Evolutionary conservation across 306 rosid species (phyloP).

Genomic region (Dryas alaskensis): DNA sequence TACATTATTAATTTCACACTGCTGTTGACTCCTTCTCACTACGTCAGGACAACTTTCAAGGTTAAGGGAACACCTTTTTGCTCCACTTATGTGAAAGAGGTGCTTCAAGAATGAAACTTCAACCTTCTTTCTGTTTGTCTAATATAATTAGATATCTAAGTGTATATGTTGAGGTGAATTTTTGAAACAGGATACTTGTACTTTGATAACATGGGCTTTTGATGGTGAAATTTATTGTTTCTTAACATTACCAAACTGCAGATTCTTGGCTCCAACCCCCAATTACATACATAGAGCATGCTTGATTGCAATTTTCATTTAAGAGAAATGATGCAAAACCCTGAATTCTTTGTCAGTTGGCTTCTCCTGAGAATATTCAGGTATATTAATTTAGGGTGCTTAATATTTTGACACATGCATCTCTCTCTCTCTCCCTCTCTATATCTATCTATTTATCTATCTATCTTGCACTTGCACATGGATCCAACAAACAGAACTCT

Average conservation of each 20-base stretch:
- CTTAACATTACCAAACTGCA: conserved; percentile 31
- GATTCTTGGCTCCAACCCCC: conserved; percentile 62
- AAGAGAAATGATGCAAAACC: conserved; percentile 83
- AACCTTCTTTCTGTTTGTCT: no score
- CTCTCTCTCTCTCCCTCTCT: neutral
- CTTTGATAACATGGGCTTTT: neutral
- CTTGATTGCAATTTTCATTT: conserved; percentile 66
- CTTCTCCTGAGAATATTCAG: conserved; percentile 89
- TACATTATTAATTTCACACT: no score
- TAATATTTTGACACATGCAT: conserved; percentile 20
- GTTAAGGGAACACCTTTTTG: no score
- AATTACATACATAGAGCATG: conserved; percentile 45
- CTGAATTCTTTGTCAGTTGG: conserved; percentile 70
- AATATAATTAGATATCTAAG: no score
- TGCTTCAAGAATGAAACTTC: no score
- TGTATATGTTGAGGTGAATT: no score
- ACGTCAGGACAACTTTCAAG: no score
- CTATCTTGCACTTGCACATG: no score
- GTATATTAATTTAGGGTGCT: conserved; percentile 36
- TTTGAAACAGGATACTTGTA: no score
- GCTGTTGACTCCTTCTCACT: no score
- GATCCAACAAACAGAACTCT: no score
- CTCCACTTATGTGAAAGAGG: no score
- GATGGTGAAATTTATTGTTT: conserved; percentile 15
- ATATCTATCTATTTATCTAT: neutral